A percentile compares a stretch with the other conserved stretches of the same genome.
phyloP scores from a whole-genome alignment of 495 filamentous ascomycete genomes.

The Staphylotrichum longicolle region DNA sequence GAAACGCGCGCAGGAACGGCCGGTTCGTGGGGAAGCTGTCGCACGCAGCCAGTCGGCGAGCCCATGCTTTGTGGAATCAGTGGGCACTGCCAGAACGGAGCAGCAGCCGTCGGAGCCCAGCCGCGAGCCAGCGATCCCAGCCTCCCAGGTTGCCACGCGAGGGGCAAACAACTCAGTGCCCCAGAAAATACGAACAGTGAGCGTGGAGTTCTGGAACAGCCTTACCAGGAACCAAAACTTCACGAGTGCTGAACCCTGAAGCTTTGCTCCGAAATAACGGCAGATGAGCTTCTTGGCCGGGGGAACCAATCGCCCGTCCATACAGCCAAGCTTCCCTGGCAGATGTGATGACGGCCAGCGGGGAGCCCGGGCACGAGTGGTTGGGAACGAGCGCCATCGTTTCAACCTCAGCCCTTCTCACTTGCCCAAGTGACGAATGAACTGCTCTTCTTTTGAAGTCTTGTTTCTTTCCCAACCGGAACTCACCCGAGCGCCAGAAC shows the following conservation, averaged over 20 bases:
- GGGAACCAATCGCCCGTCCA: too few species aligned
- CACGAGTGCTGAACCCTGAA: too few species aligned
- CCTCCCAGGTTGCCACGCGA: too few species aligned
- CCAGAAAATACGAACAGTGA: too few species aligned
- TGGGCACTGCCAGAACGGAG: not conserved
- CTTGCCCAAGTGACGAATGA: constrained; percentile 1
- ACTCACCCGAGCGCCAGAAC: not conserved
- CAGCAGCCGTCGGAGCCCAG: not conserved
- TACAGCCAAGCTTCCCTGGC: too few species aligned
- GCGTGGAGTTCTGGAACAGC: too few species aligned
- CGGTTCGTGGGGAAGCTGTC: not conserved
- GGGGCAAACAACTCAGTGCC: too few species aligned
- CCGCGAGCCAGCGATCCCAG: too few species aligned
- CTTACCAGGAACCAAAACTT: too few species aligned
- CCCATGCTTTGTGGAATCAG: not conserved
- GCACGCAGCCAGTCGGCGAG: not conserved
- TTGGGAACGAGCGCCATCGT: not conserved
- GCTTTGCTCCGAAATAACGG: too few species aligned
- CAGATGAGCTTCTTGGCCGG: too few species aligned
- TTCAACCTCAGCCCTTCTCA: constrained; percentile 3
- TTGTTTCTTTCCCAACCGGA: not conserved
- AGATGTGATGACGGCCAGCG: too few species aligned
- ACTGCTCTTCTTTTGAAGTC: not conserved
- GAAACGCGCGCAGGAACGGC: not conserved
- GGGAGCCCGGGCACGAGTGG: not conserved